phyloP scores from a whole-genome alignment of 2,329 filamentous ascomycete genomes.

The Tolypocladium album region DNA sequence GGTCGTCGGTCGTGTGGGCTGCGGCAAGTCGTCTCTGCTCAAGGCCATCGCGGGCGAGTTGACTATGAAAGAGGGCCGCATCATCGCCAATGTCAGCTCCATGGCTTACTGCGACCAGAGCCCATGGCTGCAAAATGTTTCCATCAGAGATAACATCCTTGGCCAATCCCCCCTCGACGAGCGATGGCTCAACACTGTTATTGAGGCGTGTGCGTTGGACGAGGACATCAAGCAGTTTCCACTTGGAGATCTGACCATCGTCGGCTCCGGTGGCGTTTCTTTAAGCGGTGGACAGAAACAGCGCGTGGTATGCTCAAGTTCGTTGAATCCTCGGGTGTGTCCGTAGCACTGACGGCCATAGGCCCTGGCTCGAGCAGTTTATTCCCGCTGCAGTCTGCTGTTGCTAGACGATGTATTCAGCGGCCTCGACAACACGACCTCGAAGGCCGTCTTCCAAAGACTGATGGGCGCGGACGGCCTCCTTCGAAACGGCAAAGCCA shows the following conservation, averaged over 20 bases:
- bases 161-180: slow-evolving; percentile 11
- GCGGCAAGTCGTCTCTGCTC: background rate
- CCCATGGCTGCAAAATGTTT: background rate
- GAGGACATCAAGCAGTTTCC: slow-evolving; percentile 20
- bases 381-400: slow-evolving; percentile 24
- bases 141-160: background rate
- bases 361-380: slow-evolving; percentile 36
- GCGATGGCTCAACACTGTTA: slow-evolving; percentile 16
- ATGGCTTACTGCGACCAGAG: background rate
- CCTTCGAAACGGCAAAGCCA: slow-evolving; percentile 22
- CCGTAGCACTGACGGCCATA: slow-evolving; percentile 4
- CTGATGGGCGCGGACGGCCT: slow-evolving; percentile 30
- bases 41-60: background rate
- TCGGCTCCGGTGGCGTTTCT: slow-evolving; percentile 29
- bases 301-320: slow-evolving; percentile 19
- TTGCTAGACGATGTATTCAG: slow-evolving; percentile 37
- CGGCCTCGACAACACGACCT: slow-evolving; percentile 32
- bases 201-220: slow-evolving; percentile 22
- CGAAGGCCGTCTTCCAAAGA: slow-evolving; percentile 27
- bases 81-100: background rate
- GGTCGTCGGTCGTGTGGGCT: background rate
- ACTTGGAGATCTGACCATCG: slow-evolving; percentile 20
- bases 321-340: background rate
- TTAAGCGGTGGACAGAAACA: slow-evolving; percentile 34
- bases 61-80: background rate